A percentile compares a stretch with the other conserved stretches of the same genome.
Conservation (phyloP, 805 yeast genomes). For the Saturnispora saitoi region DNA sequence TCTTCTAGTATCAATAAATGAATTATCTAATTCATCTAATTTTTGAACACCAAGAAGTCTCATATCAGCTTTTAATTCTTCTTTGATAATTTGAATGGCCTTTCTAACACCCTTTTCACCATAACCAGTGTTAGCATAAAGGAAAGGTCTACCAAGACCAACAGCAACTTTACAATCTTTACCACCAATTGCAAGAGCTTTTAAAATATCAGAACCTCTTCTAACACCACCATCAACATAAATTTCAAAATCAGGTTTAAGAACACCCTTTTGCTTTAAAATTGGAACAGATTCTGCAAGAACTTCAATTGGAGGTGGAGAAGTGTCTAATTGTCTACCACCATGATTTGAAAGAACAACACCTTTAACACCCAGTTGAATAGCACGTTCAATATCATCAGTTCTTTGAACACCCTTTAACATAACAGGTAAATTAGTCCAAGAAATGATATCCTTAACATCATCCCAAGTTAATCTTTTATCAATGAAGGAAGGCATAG, state of each 20-base stretch:
- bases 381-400: constrained; percentile 69
- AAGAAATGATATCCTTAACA: constrained; percentile 43
- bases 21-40: constrained; percentile 37
- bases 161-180: constrained; percentile 62
- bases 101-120: constrained; percentile 66
- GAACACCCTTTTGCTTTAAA: constrained; percentile 34
- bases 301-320: constrained; percentile 67
- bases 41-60: constrained; percentile 51
- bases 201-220: constrained; percentile 65
- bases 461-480: constrained; percentile 60
- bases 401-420: constrained; percentile 79
- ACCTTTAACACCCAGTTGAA: constrained; percentile 62
- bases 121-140: constrained; percentile 49
- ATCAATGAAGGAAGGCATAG: constrained; percentile 76
- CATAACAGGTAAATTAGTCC: constrained; percentile 56
- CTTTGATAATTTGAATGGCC: constrained; percentile 53
- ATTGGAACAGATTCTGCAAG: constrained; percentile 59
- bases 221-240: constrained; percentile 72
- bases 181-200: constrained; percentile 75
- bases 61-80: constrained; percentile 59
- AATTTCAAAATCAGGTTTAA: constrained; percentile 49
- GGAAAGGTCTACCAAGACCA: constrained; percentile 59
- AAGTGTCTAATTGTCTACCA: constrained; percentile 77
- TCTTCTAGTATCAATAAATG: constrained; percentile 30
- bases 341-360: constrained; percentile 83